These are phyloP conservation scores for Phytophthora fragariaefolia DNA, from an alignment of 352 stramenopile species.

Conservation along the genomic window DNA sequence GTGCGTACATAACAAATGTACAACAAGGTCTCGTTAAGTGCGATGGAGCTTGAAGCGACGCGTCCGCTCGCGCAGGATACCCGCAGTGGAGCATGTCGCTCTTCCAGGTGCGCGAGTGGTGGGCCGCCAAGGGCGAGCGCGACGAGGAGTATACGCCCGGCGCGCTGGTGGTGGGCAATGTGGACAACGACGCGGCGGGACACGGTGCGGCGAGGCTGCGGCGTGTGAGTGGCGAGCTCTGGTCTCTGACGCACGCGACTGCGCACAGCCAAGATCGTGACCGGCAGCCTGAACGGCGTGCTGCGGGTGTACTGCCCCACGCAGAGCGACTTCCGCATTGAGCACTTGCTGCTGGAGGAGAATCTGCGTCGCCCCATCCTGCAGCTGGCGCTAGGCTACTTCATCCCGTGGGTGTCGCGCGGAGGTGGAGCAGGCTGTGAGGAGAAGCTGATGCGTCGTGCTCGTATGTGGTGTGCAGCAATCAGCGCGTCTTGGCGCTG, in stretches of 20 bases:
- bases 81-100: slow-evolving; percentile 72
- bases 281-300: slow-evolving; percentile 85
- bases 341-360: slow-evolving; percentile 90
- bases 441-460: no score
- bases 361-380: slow-evolving; percentile 87
- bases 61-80: slow-evolving; percentile 25
- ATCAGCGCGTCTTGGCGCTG: slow-evolving; percentile 66
- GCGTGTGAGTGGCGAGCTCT: not conserved
- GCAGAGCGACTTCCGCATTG: slow-evolving; percentile 86
- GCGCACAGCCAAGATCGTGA: slow-evolving; percentile 86
- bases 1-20: not conserved
- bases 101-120: slow-evolving; percentile 92
- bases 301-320: slow-evolving; percentile 87
- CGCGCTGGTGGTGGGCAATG: slow-evolving; percentile 82
- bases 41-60: slow-evolving; percentile 42
- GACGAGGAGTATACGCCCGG: slow-evolving; percentile 86
- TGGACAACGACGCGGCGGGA: slow-evolving; percentile 80
- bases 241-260: no score
- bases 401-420: slow-evolving; percentile 70
- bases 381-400: slow-evolving; percentile 85
- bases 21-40: no score
- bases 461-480: slow-evolving; percentile 36
- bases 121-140: slow-evolving; percentile 70
- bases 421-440: no score
- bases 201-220: slow-evolving; percentile 37